Percentiles rank a stretch among this genome's conserved stretches.
These are phyloP conservation scores for Hypoxylon lenormandii DNA, from an alignment of 495 filamentous ascomycete genomes.

Conservation along the genomic window DNA sequence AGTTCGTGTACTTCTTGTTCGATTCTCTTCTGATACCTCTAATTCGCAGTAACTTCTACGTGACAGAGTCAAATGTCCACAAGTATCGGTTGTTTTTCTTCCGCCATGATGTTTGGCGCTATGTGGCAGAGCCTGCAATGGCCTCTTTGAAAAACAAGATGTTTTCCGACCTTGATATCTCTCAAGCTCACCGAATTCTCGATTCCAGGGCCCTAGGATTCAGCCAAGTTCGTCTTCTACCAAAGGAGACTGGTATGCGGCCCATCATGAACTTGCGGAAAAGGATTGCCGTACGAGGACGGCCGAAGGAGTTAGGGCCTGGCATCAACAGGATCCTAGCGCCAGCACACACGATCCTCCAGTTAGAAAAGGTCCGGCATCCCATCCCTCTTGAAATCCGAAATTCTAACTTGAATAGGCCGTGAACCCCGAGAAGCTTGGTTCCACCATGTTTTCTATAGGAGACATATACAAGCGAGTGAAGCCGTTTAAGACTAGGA, in stretches of 20 bases:
- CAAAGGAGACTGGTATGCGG: slow-evolving; percentile 74
- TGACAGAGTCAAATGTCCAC: slow-evolving; percentile 87
- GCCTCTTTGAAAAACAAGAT: slow-evolving; percentile 74
- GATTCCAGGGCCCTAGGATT: slow-evolving; percentile 74
- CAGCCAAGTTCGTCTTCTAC: slow-evolving; percentile 82
- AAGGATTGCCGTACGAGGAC: slow-evolving; percentile 66
- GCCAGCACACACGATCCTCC: slow-evolving; percentile 80
- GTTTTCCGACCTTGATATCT: slow-evolving; percentile 79
- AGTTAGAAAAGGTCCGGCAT: slow-evolving; percentile 72
- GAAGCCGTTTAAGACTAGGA: slow-evolving; percentile 71
- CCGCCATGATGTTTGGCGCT: slow-evolving; percentile 89
- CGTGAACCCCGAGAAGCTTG: slow-evolving; percentile 71
- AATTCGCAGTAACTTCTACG: slow-evolving; percentile 87
- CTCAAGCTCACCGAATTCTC: slow-evolving; percentile 69
- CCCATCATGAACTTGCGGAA: slow-evolving; percentile 88
- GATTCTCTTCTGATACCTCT: slow-evolving; percentile 92
- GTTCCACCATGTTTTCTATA: slow-evolving; percentile 81
- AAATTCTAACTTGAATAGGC: slow-evolving; percentile 52
- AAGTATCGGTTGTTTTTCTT: slow-evolving; percentile 91
- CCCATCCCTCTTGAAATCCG: background rate
- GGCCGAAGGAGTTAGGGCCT: slow-evolving; percentile 67
- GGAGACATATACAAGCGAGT: slow-evolving; percentile 83
- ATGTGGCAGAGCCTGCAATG: slow-evolving; percentile 78
- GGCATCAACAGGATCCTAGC: slow-evolving; percentile 86
- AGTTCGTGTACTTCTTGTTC: slow-evolving; percentile 91